phyloP scores from a whole-genome alignment of 2,329 filamentous ascomycete species.

The Myriosclerotinia duriaeana region DNA sequence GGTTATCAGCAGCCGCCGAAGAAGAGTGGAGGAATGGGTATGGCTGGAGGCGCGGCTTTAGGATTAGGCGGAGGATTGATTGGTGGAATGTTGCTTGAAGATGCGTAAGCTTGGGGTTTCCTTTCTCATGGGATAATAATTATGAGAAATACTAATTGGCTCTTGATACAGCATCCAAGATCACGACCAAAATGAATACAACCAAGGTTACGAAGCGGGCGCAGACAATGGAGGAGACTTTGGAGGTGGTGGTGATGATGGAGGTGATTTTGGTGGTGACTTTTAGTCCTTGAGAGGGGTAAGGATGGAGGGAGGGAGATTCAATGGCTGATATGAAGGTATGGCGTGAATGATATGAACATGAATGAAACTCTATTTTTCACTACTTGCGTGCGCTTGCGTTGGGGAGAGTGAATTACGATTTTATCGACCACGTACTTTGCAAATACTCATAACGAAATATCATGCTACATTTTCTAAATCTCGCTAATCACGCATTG shows the following conservation, averaged over 20 bases:
- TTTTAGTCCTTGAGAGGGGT: constrained; percentile 39
- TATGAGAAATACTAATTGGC: not conserved
- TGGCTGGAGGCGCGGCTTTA: constrained; percentile 70
- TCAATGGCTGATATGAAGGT: constrained; percentile 28
- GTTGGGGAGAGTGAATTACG: not conserved
- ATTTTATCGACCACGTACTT: not conserved
- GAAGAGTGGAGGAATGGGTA: constrained; percentile 59
- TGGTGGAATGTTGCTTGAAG: constrained; percentile 70
- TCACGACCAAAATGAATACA: constrained; percentile 57
- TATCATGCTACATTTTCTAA: not conserved
- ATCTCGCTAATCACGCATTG: not conserved
- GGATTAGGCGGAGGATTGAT: constrained; percentile 80
- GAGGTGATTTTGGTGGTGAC: constrained; percentile 29
- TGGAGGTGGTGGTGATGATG: constrained; percentile 37
- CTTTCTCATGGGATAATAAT: not conserved
- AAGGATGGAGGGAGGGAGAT: constrained; percentile 46
- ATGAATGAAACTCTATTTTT: not conserved
- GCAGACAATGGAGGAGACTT: constrained; percentile 33
- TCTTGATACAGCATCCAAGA: constrained; percentile 51
- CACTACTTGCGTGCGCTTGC: not conserved
- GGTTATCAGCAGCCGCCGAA: constrained; percentile 43
- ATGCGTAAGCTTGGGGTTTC: constrained; percentile 46
- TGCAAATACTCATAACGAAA: not conserved
- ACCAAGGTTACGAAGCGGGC: constrained; percentile 46
- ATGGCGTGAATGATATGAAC: not conserved